phyloP scores from a whole-genome alignment of 805 yeast species.

The Kregervanrija pseudodelftensis region DNA sequence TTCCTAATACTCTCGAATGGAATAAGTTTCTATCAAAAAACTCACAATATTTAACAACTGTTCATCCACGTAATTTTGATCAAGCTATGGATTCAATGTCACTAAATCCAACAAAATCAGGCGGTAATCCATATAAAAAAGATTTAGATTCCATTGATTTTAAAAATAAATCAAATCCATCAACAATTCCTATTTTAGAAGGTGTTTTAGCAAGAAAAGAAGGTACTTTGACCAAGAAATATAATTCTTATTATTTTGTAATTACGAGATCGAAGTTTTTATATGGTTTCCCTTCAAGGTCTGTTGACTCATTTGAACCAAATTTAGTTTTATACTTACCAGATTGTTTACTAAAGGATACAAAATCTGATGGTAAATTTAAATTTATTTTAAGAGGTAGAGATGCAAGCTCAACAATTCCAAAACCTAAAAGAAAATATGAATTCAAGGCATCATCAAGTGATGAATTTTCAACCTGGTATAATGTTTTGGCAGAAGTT shows the following conservation, averaged over 20 bases:
- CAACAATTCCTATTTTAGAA: conserved; percentile 39
- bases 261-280: conserved; percentile 38
- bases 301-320: conserved; percentile 37
- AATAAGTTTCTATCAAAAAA: conserved; percentile 29
- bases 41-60: conserved; percentile 26
- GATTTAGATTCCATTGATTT: conserved; percentile 29
- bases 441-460: conserved; percentile 37
- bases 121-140: conserved; percentile 26
- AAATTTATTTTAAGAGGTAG: conserved; percentile 39
- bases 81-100: conserved; percentile 2
- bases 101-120: conserved; percentile 6
- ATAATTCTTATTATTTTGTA: conserved; percentile 39
- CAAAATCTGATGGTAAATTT: conserved; percentile 28
- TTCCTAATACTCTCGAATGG: conserved; percentile 41
- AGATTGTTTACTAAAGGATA: conserved; percentile 32
- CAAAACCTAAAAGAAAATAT: conserved; percentile 24
- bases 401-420: conserved; percentile 26
- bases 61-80: conserved; percentile 5
- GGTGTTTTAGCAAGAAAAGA: conserved; percentile 41
- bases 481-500: conserved; percentile 29
- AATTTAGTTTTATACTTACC: conserved; percentile 40
- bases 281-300: conserved; percentile 39
- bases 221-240: conserved; percentile 35
- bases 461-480: conserved; percentile 42
- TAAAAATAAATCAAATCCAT: conserved; percentile 31